Percentiles rank a stretch among this genome's conserved stretches.
Conservation (phyloP, 441 rosid species). For the Breynia disticha region DNA sequence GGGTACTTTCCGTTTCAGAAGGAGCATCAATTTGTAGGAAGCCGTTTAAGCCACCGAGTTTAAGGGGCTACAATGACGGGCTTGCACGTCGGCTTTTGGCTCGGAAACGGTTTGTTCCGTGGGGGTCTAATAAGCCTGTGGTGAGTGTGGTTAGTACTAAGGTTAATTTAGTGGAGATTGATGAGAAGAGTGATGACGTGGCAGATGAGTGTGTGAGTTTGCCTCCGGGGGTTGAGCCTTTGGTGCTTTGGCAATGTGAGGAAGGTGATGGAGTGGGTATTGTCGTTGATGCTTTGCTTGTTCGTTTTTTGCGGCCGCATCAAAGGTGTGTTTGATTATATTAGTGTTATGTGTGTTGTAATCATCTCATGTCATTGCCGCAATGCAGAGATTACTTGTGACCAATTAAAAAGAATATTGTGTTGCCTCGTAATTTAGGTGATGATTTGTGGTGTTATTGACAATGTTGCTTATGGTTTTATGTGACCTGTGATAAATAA, state of each 20-base stretch:
- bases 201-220: slow-evolving; percentile 54
- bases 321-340: slow-evolving; percentile 57
- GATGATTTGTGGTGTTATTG: no score
- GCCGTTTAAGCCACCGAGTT: slow-evolving; percentile 87
- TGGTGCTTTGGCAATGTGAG: slow-evolving; percentile 82
- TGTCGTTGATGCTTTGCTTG: slow-evolving; percentile 76
- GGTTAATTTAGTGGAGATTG: slow-evolving; percentile 16
- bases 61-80: slow-evolving; percentile 46
- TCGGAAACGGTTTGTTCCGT: slow-evolving; percentile 86
- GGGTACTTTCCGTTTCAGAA: slow-evolving; percentile 75
- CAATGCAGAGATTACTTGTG: no score
- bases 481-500: no score
- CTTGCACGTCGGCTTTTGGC: slow-evolving; percentile 86
- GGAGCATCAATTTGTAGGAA: slow-evolving; percentile 89
- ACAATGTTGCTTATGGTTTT: no score
- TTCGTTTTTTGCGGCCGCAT: slow-evolving; percentile 90
- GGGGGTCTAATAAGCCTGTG: slow-evolving; percentile 73
- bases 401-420: no score
- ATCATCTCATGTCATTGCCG: no score
- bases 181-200: slow-evolving; percentile 21
- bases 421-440: no score
- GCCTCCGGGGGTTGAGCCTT: slow-evolving; percentile 79
- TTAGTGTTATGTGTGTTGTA: no score
- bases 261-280: slow-evolving; percentile 40
- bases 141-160: slow-evolving; percentile 35